A percentile compares a stretch with the other conserved stretches of the same genome.
Evolutionary conservation across 208 protist species (phyloP).

Genomic region (Trypanosoma vivax): DNA sequence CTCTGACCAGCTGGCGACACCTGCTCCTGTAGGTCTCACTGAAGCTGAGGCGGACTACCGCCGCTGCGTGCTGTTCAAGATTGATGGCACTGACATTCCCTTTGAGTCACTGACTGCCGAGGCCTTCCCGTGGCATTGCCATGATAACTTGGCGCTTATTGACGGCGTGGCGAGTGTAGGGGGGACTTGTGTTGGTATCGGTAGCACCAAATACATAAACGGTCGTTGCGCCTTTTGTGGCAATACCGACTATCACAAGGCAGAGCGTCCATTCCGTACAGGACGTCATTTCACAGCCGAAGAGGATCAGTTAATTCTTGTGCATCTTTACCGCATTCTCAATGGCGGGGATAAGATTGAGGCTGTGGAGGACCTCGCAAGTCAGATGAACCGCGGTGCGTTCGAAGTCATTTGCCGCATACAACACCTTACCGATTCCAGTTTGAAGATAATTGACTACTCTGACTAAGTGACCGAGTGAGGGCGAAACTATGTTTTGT

Average conservation of each 20-base stretch:
- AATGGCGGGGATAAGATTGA: conserved; percentile 57
- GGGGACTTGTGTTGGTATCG: conserved; percentile 56
- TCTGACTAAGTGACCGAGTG: background rate
- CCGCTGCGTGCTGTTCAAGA: conserved; percentile 4
- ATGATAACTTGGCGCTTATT: conserved; percentile 73
- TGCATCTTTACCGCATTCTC: conserved; percentile 63
- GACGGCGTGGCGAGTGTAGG: conserved; percentile 68
- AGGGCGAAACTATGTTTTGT: too few species aligned
- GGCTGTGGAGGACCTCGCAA: conserved; percentile 51
- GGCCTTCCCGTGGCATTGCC: conserved; percentile 49
- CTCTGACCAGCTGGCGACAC: background rate
- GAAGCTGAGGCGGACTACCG: conserved; percentile 19
- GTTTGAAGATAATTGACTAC: conserved; percentile 56
- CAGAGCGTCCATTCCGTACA: conserved; percentile 29
- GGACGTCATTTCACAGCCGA: conserved; percentile 49
- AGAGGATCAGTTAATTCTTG: conserved; percentile 57
- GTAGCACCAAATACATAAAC: conserved; percentile 39
- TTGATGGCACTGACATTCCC: conserved; percentile 11
- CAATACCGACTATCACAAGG: conserved; percentile 38
- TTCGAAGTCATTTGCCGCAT: conserved; percentile 74
- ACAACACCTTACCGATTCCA: conserved; percentile 53
- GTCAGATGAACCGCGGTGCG: conserved; percentile 51
- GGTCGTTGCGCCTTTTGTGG: conserved; percentile 57
- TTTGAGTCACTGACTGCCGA: conserved; percentile 29
- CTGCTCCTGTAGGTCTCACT: conserved; percentile 14